Percentiles rank a stretch among this genome's conserved stretches.
phyloP scores from a whole-genome alignment of 2,329 filamentous ascomycete genomes.

The Cladosporium sp. region DNA sequence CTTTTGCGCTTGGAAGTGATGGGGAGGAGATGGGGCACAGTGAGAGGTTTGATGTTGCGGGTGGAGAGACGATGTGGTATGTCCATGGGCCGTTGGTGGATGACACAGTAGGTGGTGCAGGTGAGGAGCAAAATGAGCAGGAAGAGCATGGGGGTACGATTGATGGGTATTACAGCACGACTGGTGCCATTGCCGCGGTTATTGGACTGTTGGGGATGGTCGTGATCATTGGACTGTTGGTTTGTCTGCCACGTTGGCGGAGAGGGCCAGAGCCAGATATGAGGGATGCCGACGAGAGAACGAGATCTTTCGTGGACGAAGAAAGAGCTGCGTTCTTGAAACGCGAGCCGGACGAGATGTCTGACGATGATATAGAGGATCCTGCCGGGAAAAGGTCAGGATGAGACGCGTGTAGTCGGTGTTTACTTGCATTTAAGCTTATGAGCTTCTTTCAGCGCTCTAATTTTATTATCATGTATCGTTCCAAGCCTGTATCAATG shows the following conservation, averaged over 20 bases:
- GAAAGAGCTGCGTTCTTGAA: conserved; percentile 2
- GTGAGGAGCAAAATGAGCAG: neutral
- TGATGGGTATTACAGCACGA: conserved; percentile 1
- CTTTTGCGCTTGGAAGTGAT: conserved; percentile 25
- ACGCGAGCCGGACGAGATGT: neutral
- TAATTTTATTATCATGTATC: too few species aligned
- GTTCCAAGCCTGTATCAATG: neutral
- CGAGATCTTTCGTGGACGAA: neutral
- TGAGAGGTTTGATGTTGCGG: conserved; percentile 16
- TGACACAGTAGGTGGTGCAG: neutral
- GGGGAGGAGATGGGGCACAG: conserved; percentile 16
- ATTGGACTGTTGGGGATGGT: conserved; percentile 1
- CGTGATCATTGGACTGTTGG: conserved; percentile 1
- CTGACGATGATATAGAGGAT: neutral
- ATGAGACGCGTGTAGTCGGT: neutral
- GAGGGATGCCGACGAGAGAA: too few species aligned
- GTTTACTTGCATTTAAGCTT: too few species aligned
- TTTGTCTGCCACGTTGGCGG: neutral
- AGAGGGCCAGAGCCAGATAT: neutral
- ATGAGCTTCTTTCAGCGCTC: too few species aligned
- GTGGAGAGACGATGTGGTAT: conserved; percentile 10
- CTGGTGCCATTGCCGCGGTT: neutral
- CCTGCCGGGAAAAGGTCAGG: neutral
- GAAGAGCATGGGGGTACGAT: neutral
- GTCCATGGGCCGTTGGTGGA: conserved; percentile 3